phyloP scores from a whole-genome alignment of 768 basidiomycete species.

The Lanmaoa rubissima region DNA sequence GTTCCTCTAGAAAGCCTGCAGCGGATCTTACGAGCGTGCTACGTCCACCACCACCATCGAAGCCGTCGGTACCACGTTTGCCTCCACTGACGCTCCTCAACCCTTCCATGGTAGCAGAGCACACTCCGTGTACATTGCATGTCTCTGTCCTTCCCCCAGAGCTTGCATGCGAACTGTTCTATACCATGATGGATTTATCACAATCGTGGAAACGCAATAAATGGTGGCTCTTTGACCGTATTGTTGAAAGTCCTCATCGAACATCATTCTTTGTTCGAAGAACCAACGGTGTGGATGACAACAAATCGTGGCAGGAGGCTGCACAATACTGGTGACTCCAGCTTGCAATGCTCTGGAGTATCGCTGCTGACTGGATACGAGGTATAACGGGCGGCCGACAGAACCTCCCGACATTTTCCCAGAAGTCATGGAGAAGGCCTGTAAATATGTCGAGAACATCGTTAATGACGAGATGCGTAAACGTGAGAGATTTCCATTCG shows the following conservation, averaged over 20 bases:
- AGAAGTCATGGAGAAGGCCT: constrained; percentile 75
- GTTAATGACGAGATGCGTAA: constrained; percentile 71
- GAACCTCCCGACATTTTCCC: constrained; percentile 58
- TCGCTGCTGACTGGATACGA: constrained; percentile 29
- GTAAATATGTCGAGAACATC: constrained; percentile 60
- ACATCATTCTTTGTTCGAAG: constrained; percentile 72
- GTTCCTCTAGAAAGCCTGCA: constrained; percentile 30
- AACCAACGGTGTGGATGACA: constrained; percentile 41
- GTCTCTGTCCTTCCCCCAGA: constrained; percentile 66
- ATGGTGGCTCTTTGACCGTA: constrained; percentile 81
- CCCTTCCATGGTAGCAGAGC: constrained; percentile 60
- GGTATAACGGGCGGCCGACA: constrained; percentile 77
- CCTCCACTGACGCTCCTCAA: constrained; percentile 63
- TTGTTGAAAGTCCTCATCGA: constrained; percentile 84
- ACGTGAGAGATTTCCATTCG: constrained; percentile 58
- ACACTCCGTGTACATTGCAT: constrained; percentile 78
- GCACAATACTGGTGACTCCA: constrained; percentile 67
- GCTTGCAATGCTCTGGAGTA: neutral
- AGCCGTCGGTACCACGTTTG: constrained; percentile 35
- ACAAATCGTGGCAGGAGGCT: constrained; percentile 63
- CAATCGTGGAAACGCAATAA: constrained; percentile 66
- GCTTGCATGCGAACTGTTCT: constrained; percentile 72
- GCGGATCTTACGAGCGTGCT: constrained; percentile 58
- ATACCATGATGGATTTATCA: constrained; percentile 64
- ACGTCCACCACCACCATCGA: constrained; percentile 44